Conservation (phyloP, 2,329 filamentous ascomycete genomes). For the Paracorniculantispora psalliotae region DNA sequence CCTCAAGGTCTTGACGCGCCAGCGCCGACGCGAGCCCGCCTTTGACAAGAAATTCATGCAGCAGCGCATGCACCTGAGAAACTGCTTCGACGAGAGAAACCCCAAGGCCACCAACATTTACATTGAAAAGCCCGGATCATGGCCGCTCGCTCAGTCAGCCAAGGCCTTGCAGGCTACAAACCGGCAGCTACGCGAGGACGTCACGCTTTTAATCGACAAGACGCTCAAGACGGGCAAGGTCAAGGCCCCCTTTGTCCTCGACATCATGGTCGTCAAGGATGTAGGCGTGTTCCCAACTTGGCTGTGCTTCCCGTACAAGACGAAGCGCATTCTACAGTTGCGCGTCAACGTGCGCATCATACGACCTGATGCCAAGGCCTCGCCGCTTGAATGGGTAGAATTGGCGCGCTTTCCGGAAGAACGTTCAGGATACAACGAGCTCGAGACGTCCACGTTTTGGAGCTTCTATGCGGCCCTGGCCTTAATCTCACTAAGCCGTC, state of each 20-base stretch:
- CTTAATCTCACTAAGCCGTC: neutral
- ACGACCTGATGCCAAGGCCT: neutral
- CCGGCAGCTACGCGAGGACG: neutral
- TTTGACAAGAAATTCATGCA: neutral
- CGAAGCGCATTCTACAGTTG: neutral
- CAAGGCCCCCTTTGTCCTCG: neutral
- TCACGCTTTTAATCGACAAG: neutral
- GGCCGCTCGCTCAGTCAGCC: neutral
- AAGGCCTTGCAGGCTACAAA: neutral
- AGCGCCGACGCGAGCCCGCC: neutral
- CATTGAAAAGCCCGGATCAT: neutral
- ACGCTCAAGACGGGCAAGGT: neutral
- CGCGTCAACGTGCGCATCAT: neutral
- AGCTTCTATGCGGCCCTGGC: neutral
- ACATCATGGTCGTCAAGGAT: neutral
- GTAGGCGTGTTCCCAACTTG: neutral
- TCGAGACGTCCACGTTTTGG: neutral
- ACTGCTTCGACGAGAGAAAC: conserved; percentile 3
- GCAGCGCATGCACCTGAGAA: neutral
- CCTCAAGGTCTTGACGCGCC: neutral
- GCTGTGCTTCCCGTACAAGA: neutral
- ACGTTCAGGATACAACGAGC: neutral
- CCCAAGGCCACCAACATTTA: conserved; percentile 7
- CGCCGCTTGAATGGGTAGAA: neutral
- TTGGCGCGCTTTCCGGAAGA: neutral